Evolutionary conservation across 176 grass and related monocot genomes (phyloP).

Genomic region (Cymbopogon citratus): DNA sequence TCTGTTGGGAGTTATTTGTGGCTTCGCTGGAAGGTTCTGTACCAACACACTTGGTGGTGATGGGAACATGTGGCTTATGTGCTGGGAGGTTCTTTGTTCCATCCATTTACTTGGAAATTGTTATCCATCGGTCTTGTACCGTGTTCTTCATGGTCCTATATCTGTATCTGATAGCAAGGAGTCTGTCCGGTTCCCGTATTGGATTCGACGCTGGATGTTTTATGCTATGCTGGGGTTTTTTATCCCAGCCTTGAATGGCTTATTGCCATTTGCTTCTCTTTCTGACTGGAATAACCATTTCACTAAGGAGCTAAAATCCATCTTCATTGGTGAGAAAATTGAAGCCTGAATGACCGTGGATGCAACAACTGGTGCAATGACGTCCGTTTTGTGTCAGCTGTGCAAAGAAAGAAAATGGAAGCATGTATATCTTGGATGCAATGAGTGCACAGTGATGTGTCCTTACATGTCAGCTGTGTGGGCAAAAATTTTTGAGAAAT

Average conservation of each 20-base stretch:
- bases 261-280: slow-evolving; percentile 82
- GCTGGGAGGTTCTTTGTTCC: slow-evolving; percentile 68
- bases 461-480: neutral
- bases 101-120: slow-evolving; percentile 75
- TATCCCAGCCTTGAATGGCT: slow-evolving; percentile 56
- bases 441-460: neutral
- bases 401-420: slow-evolving; percentile 23
- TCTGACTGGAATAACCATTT: slow-evolving; percentile 61
- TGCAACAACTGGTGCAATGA: neutral
- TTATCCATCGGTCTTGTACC: slow-evolving; percentile 56
- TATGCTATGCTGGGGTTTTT: slow-evolving; percentile 57
- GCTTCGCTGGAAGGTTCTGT: slow-evolving; percentile 73
- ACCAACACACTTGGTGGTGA: slow-evolving; percentile 60
- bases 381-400: neutral
- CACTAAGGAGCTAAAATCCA: slow-evolving; percentile 25
- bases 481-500: slow-evolving; percentile 7
- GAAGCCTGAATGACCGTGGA: slow-evolving; percentile 42
- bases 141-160: slow-evolving; percentile 67
- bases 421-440: slow-evolving; percentile 23
- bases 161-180: slow-evolving; percentile 29
- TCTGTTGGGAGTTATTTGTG: slow-evolving; percentile 69
- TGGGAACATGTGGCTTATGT: slow-evolving; percentile 77
- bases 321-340: slow-evolving; percentile 28
- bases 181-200: slow-evolving; percentile 37
- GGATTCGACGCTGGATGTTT: slow-evolving; percentile 62